Conservation (phyloP, 345 rosid genomes). For the Heritiera littoralis region DNA sequence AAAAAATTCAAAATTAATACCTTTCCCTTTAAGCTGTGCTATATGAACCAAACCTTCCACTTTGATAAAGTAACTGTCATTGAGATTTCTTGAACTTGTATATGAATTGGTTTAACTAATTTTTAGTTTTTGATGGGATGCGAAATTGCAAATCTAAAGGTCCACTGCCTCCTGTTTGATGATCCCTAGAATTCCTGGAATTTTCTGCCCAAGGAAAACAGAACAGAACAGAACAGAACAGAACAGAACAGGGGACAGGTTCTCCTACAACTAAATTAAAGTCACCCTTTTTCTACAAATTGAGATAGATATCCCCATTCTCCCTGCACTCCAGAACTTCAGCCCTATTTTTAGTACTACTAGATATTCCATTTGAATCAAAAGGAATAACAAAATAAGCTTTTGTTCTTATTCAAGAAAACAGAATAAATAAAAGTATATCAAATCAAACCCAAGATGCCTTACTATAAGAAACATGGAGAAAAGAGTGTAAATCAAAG, state of each 20-base stretch:
- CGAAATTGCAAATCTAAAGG: too few relatives aligned
- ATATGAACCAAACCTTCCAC: too few relatives aligned
- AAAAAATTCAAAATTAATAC: too few relatives aligned
- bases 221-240: conserved; percentile 5
- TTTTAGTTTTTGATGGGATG: too few relatives aligned
- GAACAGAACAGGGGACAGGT: neutral
- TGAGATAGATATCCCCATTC: conserved; percentile 3
- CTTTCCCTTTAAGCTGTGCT: too few relatives aligned
- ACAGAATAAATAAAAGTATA: neutral
- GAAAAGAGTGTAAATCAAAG: conserved; percentile 3
- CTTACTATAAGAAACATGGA: neutral
- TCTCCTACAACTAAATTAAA: neutral
- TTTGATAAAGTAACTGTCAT: too few relatives aligned
- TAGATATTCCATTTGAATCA: neutral
- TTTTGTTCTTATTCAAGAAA: neutral
- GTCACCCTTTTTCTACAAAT: neutral
- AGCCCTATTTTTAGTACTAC: neutral
- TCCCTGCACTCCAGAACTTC: neutral
- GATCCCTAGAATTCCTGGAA: conserved; percentile 9
- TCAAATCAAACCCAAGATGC: neutral
- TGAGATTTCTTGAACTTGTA: too few relatives aligned
- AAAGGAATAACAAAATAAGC: neutral
- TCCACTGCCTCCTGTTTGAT: neutral
- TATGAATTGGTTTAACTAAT: too few relatives aligned
- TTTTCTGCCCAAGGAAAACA: neutral